Evolutionary conservation across 768 basidiomycete species (phyloP), one percentile per base, ranked within the genome.

Genomic region (Cantharellus cinnabarinus): DNA sequence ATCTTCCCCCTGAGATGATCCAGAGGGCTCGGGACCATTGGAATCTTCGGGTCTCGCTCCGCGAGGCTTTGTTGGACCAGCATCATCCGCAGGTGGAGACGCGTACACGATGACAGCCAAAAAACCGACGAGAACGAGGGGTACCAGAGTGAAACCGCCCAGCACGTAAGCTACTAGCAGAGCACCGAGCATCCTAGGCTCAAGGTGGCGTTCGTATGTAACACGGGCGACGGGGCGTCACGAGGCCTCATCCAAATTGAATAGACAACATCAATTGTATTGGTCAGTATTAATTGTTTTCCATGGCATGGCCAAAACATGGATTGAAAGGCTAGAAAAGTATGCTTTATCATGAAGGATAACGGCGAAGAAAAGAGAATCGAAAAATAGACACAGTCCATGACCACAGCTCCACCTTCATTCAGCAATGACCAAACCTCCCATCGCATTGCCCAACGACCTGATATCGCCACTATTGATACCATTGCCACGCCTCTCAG

Each of bases 101-200:
- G 87, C 87, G 74, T 91, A 90, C 62, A 84, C 69, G 62, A 82
- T 74, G 67, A 76, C 76, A 67, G 77, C 79, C 64, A 90, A 63
- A 64, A 77, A 61, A 34, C 69, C 71, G 63, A 77, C 71, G 65
- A 89, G 63, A 64, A 85, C 67, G 52, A 95, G 76, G 20, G 93
- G 93, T 59, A 95, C 72, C 69, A 94, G 85, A 2, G 93, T 94
- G 62, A 95, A 61, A 50, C 90, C 93, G 58, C 93, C 93, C 50
- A 95, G 74, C 61, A 95, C 71, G 70, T 95, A 95, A 41, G 85
- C 85, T 67, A 93, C 82, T 62, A 89, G 56, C 38, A 57, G 56
- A 41, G 56, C 56, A 10, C 38, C 14, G 7, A 57, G 41, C 35
- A 57, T 40, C 10, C 35, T 37, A 10, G 10, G 7, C 10, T 10